A percentile compares a stretch with the other conserved stretches of the same genome.
These are phyloP conservation scores for Trichoderma guizhouense DNA, from an alignment of 2,329 filamentous ascomycete species.

Conservation along the genomic window DNA sequence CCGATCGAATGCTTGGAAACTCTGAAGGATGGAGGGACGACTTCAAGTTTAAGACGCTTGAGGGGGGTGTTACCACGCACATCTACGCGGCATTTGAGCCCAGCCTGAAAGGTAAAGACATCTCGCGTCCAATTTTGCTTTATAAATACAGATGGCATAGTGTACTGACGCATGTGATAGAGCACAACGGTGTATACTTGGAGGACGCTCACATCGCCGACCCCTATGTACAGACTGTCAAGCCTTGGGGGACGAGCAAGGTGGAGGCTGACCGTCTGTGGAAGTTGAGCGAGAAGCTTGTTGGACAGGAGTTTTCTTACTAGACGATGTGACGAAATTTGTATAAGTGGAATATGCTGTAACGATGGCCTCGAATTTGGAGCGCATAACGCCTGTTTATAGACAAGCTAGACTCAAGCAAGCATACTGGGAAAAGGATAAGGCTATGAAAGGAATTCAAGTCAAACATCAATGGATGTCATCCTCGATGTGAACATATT, in stretches of 20 bases:
- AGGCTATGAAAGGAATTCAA: fast-evolving
- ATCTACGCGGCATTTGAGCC: slow-evolving; percentile 13
- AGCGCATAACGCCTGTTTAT: neutral
- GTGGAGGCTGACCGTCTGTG: slow-evolving; percentile 10
- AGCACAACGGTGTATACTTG: neutral
- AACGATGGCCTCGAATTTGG: neutral
- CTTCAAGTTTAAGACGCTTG: neutral
- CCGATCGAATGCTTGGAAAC: neutral
- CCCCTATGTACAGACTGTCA: neutral
- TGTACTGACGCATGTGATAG: neutral
- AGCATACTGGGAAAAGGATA: neutral
- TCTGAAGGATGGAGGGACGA: neutral
- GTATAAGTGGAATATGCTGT: neutral
- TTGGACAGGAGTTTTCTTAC: slow-evolving; percentile 2
- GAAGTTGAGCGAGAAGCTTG: slow-evolving; percentile 9
- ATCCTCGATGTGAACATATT: too few species aligned
- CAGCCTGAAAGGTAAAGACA: neutral
- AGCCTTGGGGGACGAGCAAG: slow-evolving; percentile 2
- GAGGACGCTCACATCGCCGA: slow-evolving; percentile 1
- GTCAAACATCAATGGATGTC: neutral
- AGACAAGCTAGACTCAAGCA: neutral
- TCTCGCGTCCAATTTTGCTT: neutral
- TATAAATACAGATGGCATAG: neutral
- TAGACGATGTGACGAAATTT: neutral
- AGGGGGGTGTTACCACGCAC: neutral